Percentiles rank a stretch among this genome's conserved stretches.
These are phyloP conservation scores for Pseudocohnilembus persalinus DNA, from an alignment of 169 alveolate genomes.

Conservation along the genomic window DNA sequence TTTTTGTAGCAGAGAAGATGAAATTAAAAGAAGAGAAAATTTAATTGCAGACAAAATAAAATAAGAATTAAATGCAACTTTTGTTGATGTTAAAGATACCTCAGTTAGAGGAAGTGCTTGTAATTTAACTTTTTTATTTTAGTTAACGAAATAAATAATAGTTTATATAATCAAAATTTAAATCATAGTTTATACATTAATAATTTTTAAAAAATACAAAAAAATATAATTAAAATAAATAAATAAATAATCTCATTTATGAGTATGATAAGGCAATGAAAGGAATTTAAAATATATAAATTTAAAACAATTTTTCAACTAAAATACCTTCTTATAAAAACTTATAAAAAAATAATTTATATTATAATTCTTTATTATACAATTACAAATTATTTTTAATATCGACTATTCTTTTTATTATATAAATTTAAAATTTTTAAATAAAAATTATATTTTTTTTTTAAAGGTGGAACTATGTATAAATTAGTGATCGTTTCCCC, in stretches of 20 bases:
- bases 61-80: slow-evolving; percentile 4
- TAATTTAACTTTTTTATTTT: not conserved
- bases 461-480: slow-evolving; percentile 30
- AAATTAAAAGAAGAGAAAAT: slow-evolving; percentile 13
- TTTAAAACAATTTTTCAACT: too few species aligned
- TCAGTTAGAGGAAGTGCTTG: slow-evolving; percentile 25
- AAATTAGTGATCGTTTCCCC: slow-evolving; percentile 20
- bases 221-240: too few species aligned
- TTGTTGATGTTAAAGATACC: slow-evolving; percentile 24
- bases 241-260: too few species aligned
- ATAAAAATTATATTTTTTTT: not conserved
- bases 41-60: slow-evolving; percentile 19
- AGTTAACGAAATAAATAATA: not conserved
- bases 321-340: too few species aligned
- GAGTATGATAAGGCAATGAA: too few species aligned
- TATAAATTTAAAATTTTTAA: not conserved
- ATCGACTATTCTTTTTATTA: not conserved
- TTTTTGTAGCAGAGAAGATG: slow-evolving; percentile 3
- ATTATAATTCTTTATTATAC: not conserved
- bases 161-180: too few species aligned
- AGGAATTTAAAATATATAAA: too few species aligned
- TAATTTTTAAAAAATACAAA: too few species aligned
- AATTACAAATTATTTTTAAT: not conserved
- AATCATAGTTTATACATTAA: not conserved
- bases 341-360: not conserved